Base-by-base conservation (phyloP, 495 filamentous ascomycete species). In the Penicillium lagena region DNA sequence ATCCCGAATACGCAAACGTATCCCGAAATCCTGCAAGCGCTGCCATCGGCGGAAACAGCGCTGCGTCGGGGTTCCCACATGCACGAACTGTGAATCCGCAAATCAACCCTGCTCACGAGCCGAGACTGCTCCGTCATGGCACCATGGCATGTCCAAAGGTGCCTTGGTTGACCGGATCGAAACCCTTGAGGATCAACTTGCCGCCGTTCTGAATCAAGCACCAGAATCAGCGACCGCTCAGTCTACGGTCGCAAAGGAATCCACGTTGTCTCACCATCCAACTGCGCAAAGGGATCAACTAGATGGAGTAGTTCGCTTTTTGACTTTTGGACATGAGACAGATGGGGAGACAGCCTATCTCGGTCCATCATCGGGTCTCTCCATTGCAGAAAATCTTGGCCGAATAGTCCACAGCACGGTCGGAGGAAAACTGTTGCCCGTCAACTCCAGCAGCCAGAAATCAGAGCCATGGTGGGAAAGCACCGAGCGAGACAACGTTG, bases 1-100 rank as follows among this genome's bases (percentile, higher is more conserved):
- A 75, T 60, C 32, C 70, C 66, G 58, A 73, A 79, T 56, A 58
- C 75, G 56, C 29, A 55, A 56, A 31, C 55, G 50, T 39, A 49
- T 58, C 39, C 58, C 51, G 11, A 58, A 55, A 31, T 57, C 55
- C 9, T 62, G 55, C 36, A 31, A 40, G n/a, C 50, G 52, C 39
- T 62, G 55, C 29, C 52, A 64, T 35, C 54, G 54, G 3, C 58
- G 54, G 14, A 59, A 58, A 39, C 56, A 59, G 42, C 54, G 52
- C 42, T 59, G 59, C 36, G 54, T 58, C 9, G 54, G 54, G 4
- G 49, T 43, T 34, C 54, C 59, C 4, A 48, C 47, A 12, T 63
- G 54, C 40, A 37, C 51, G 0, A 57, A 57, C 31, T 63, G 59
- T 39, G 47, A 54, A 31, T 15, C 50, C 9, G 56, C 59, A 13